Percentiles rank a stretch among this genome's conserved stretches.
These are phyloP conservation scores for Kappamyces sp. DNA, from an alignment of 192 early-diverging fungal species.

Conservation along the genomic window DNA sequence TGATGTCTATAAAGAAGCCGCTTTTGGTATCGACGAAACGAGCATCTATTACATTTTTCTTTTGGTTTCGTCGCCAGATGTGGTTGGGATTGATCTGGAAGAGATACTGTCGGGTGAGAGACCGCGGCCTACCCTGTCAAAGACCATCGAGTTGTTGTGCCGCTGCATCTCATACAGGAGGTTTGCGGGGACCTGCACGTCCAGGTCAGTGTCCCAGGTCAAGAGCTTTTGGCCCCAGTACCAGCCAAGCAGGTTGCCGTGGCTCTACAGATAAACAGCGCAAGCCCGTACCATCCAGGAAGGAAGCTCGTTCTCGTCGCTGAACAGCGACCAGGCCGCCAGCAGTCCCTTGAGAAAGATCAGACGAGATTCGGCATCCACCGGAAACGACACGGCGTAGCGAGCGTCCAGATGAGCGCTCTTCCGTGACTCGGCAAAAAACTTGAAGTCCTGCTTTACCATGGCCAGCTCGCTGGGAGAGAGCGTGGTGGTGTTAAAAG, in stretches of 20 bases:
- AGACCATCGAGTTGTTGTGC: no score
- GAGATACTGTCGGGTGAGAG: neutral
- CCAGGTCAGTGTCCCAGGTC: slow-evolving; percentile 39
- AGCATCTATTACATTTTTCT: slow-evolving; percentile 17
- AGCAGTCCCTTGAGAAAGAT: slow-evolving; percentile 2
- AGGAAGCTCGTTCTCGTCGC: slow-evolving; percentile 20
- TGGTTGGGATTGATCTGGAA: slow-evolving; percentile 6
- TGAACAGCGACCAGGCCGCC: slow-evolving; percentile 19
- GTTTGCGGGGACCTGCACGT: slow-evolving; percentile 20
- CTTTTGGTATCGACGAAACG: slow-evolving; percentile 14
- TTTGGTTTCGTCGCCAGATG: neutral
- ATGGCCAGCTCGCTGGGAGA: neutral
- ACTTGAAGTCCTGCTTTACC: neutral
- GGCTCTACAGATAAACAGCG: neutral
- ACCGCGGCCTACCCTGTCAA: no score
- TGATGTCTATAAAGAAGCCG: slow-evolving; percentile 16
- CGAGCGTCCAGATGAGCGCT: slow-evolving; percentile 16
- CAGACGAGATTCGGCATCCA: neutral
- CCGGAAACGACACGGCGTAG: slow-evolving; percentile 1
- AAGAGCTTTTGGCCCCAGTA: slow-evolving; percentile 29
- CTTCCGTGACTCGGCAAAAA: slow-evolving; percentile 1
- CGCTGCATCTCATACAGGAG: slow-evolving; percentile 1
- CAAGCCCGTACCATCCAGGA: slow-evolving; percentile 23
- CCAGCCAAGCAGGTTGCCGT: slow-evolving; percentile 40
- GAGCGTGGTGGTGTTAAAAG: neutral